Base-by-base conservation (phyloP, 2,329 filamentous ascomycete species). In the Venturia nashicola region DNA sequence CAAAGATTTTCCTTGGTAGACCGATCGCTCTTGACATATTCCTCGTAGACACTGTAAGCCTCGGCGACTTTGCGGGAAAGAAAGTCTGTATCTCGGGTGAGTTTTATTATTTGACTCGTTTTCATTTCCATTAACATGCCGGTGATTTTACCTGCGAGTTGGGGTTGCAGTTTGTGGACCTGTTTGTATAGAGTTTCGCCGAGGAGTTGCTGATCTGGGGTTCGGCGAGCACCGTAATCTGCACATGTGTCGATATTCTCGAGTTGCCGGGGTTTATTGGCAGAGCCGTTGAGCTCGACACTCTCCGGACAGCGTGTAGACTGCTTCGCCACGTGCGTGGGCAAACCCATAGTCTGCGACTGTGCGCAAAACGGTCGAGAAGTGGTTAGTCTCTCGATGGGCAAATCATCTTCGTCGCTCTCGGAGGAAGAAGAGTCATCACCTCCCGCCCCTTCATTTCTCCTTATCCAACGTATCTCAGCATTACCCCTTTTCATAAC, bases 71-170 rank as follows among this genome's bases (percentile, higher is more conserved):
- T 99, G 76, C 87, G 85, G 75, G 91, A 90, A 66, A 99, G 88
- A 74, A 92, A 90, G 70, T 81, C 79, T 59, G 97, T 91, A 73
- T 97, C 91, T 75, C 93, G 90, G 69, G 96, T 91, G 68, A 99
- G 85, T 79, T 90, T 90, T 74, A 99, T 83, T 71, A 99, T 82
- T 82, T 99, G 94, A 65, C 83, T 76, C 79, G 97, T 97, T 72
- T 97, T 94, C 94, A 99, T 99, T 84, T 99, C 94, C 72, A 99
- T 80, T 72, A 99, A 88, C 94, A 99, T 99, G 79, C 94, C 94
- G 67, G 94, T 99, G 77, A 99, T 97, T 87, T 99, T 99, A 75
- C 94, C 94, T 67, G 94, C 94, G 72, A 99, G 83, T 72, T 97
- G 92, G 66, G 91, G 89, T 82, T 99, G 93, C 78, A 96, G 87